Percentiles rank a stretch among this genome's conserved stretches.
phyloP scores from a whole-genome alignment of 768 basidiomycete species.

The Tricholomella constricta region DNA sequence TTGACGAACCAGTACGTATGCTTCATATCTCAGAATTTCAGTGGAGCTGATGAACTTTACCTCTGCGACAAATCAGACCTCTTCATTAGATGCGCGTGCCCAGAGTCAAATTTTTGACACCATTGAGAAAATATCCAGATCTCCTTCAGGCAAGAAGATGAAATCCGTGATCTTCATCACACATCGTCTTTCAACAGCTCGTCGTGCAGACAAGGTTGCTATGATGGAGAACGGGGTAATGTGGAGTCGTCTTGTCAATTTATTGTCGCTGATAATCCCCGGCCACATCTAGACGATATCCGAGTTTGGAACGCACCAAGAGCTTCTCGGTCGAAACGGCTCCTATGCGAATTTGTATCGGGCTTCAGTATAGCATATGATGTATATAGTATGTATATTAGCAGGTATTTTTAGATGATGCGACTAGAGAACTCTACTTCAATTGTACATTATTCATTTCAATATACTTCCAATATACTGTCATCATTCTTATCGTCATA shows the following conservation, averaged over 20 bases:
- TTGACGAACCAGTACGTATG: slow-evolving; percentile 77
- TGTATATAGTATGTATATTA: slow-evolving; percentile 19
- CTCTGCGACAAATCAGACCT: slow-evolving; percentile 53
- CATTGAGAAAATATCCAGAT: slow-evolving; percentile 63
- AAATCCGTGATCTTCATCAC: slow-evolving; percentile 86
- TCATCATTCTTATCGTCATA: slow-evolving; percentile 21
- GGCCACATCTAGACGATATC: slow-evolving; percentile 55
- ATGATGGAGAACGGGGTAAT: slow-evolving; percentile 79
- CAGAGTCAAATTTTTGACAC: slow-evolving; percentile 81
- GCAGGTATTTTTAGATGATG: slow-evolving; percentile 6
- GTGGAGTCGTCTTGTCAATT: slow-evolving; percentile 14
- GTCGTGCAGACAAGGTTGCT: slow-evolving; percentile 82
- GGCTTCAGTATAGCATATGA: slow-evolving; percentile 55
- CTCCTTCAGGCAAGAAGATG: slow-evolving; percentile 53
- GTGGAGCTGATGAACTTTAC: slow-evolving; percentile 1
- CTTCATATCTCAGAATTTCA: not conserved
- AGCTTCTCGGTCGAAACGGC: slow-evolving; percentile 59
- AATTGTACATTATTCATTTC: slow-evolving; percentile 12
- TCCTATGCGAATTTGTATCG: slow-evolving; percentile 70
- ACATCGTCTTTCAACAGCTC: slow-evolving; percentile 78
- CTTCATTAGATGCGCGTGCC: slow-evolving; percentile 77
- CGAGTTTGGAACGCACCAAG: slow-evolving; percentile 76
- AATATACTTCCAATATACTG: not conserved
- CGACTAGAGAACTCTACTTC: slow-evolving; percentile 13
- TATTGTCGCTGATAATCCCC: slow-evolving; percentile 11